Base-by-base conservation (phyloP, 345 rosid species). In the Jatropha curcas region DNA sequence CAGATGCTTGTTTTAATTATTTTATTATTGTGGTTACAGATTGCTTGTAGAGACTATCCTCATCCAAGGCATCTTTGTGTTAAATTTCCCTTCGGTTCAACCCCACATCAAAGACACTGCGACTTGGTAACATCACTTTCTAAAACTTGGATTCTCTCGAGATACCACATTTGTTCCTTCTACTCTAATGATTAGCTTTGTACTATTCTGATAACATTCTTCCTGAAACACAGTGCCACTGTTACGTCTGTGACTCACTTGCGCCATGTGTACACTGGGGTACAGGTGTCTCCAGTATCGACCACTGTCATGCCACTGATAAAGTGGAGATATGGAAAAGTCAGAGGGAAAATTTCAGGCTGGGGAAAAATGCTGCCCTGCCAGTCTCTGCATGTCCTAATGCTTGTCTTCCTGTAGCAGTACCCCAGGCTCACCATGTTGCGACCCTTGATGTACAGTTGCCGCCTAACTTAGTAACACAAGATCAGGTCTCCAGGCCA, bases 1-100 rank as follows among this genome's bases (percentile, higher is more conserved):
- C 34, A 62, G 66, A 75, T 34, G 31, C 71, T 43, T 48, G 33
- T 63, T 33, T 22, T 41, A 37, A 34, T 34, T 72, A 10, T 58
- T 10, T 34, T 39, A 58, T 56, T 70, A 27, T 60, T 74, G 68
- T 55, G 60, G 12, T 66, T 84, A 83, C 84, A 94, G 97, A 73
- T 94, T 82, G 97, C 97, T 7, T 94, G 97, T 81, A 82, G 98
- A 81, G 98, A 94, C 78, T 94, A 80, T 41, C 97, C 97, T 73
- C 97, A 94, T 77, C 81, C 96, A 56, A 84, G 98, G 1, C 94
- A 94, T 79, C 84, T 82, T 5, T 94, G 98, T 71, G 90, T 81
- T 71, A 85, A 81, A 64, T 92, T 75, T 74, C 80, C 84, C 16
- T 92, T 94, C 83, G 68, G 75, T 70, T 85, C 88, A 33, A 85